Evolutionary conservation across 106 monocot genomes (phyloP), one percentile per base, ranked within the genome.

Genomic region (Dactylorhiza incarnata): DNA sequence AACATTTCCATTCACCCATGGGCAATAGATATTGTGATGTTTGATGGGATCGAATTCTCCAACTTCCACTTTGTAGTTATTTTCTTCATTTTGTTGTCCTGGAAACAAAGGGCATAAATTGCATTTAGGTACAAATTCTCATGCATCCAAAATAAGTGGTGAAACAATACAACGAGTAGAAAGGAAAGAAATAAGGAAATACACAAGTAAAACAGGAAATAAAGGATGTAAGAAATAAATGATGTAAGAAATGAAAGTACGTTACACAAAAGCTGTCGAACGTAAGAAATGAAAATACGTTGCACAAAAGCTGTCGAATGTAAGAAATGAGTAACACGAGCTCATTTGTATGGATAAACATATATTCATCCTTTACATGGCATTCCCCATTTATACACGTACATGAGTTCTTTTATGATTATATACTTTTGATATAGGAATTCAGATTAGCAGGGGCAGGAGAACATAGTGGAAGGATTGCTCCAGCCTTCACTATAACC

Each of bases 1-100:
- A 80, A 95, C 95, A 88, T 88, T 88, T 73, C 80, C 86, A 83
- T 95, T 95, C 22, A 95, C 92, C 95, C 95, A 95, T 46, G 95
- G 95, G 53, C 95, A 95, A 69, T 83, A 90, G 20, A 49, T 71
- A 77, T 90, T 86, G 61, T 95, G 95, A 76, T 85, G 82, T 79
- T 86, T 88, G 61, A 97, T 87, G 9, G 93, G 93, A 86, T 97
- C 91, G 77, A 97, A 94, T 79, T 91, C 94, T 76, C 81, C 76
- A 48, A 75, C 73, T 58, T 87, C 81, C 17, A 51, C 70, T 81
- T 81, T 89, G 78, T 78, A 87, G 17, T 84, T 86, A 85, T 89
- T 94, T 82, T 88, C 94, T 76, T 88, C 91, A 81, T 94, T 91
- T 78, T 81, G 84, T 74, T 79, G 78, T 25, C 78, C 88, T 84